These are phyloP conservation scores for Phylloporus sp. DNA, from an alignment of 768 basidiomycete species.

Conservation along the genomic window DNA sequence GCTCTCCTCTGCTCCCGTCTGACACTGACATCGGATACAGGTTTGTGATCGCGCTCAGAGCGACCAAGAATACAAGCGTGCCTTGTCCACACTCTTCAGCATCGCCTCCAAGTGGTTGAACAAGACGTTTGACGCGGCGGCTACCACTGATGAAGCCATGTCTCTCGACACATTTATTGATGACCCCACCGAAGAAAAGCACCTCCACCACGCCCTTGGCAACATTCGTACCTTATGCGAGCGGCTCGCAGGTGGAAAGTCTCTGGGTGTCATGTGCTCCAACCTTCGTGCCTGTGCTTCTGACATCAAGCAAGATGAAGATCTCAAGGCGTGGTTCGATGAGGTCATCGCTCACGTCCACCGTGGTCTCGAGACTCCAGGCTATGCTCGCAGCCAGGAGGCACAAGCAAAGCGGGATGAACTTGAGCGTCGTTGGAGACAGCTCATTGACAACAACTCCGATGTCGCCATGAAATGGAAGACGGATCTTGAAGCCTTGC, in stretches of 20 bases:
- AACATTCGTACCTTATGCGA: slow-evolving; percentile 41
- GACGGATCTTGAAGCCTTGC: slow-evolving; percentile 42
- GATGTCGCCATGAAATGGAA: slow-evolving; percentile 49
- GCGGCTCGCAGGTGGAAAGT: slow-evolving; percentile 47
- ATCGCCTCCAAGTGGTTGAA: slow-evolving; percentile 57
- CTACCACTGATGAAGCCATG: slow-evolving; percentile 39
- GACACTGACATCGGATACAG: slow-evolving; percentile 29
- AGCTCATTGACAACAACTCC: slow-evolving; percentile 43
- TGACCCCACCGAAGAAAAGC: slow-evolving; percentile 62
- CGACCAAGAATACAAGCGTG: slow-evolving; percentile 53
- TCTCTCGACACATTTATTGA: slow-evolving; percentile 54
- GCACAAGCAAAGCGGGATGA: slow-evolving; percentile 36
- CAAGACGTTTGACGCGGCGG: slow-evolving; percentile 46
- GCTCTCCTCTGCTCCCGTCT: no score
- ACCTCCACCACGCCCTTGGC: slow-evolving; percentile 50
- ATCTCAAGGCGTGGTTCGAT: slow-evolving; percentile 52
- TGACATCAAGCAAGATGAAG: slow-evolving; percentile 50
- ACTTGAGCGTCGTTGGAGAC: slow-evolving; percentile 49
- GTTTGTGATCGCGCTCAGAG: slow-evolving; percentile 62
- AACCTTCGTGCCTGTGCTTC: slow-evolving; percentile 41
- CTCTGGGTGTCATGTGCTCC: slow-evolving; percentile 47
- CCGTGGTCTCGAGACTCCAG: slow-evolving; percentile 45
- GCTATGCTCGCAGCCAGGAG: slow-evolving; percentile 52
- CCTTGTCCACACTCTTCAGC: slow-evolving; percentile 55
- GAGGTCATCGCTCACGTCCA: slow-evolving; percentile 47